phyloP scores from a whole-genome alignment of 345 rosid species.

The Toxicodendron radicans region DNA sequence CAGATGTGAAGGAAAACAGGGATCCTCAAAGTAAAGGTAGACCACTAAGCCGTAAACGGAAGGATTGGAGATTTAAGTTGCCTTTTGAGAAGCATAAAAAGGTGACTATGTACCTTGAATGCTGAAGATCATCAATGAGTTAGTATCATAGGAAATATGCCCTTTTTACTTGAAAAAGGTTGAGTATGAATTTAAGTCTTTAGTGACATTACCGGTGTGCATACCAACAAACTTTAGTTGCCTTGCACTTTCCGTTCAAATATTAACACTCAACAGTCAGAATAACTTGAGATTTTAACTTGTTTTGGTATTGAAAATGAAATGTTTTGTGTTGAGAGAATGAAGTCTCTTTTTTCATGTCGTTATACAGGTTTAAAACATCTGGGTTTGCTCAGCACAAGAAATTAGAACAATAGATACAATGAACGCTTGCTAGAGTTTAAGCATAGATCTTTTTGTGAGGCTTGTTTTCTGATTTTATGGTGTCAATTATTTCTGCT shows the following conservation, averaged over 20 bases:
- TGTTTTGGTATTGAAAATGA: not conserved
- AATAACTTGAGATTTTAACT: not conserved
- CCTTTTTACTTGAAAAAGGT: not conserved
- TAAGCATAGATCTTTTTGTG: too few species aligned
- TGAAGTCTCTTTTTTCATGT: too few species aligned
- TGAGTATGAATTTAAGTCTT: not conserved
- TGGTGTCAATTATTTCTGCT: too few species aligned
- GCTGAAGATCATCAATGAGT: slow-evolving; percentile 22
- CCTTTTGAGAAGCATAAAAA: slow-evolving; percentile 49
- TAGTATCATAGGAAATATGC: not conserved
- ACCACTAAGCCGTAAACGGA: slow-evolving; percentile 72
- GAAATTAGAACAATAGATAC: too few species aligned
- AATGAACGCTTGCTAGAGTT: too few species aligned
- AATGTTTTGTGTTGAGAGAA: too few species aligned
- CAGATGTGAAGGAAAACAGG: slow-evolving; percentile 80
- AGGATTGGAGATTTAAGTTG: slow-evolving; percentile 68
- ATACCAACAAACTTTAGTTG: not conserved
- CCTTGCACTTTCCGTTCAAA: not conserved
- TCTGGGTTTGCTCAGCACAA: too few species aligned
- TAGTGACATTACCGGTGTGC: not conserved
- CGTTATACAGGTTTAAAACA: too few species aligned
- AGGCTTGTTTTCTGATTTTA: too few species aligned
- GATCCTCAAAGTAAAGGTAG: slow-evolving; percentile 77
- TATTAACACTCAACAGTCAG: not conserved
- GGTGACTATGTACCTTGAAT: slow-evolving; percentile 63